Evolutionary conservation across 176 grass and related monocot species (phyloP).

Genomic region (Avena eriantha): DNA sequence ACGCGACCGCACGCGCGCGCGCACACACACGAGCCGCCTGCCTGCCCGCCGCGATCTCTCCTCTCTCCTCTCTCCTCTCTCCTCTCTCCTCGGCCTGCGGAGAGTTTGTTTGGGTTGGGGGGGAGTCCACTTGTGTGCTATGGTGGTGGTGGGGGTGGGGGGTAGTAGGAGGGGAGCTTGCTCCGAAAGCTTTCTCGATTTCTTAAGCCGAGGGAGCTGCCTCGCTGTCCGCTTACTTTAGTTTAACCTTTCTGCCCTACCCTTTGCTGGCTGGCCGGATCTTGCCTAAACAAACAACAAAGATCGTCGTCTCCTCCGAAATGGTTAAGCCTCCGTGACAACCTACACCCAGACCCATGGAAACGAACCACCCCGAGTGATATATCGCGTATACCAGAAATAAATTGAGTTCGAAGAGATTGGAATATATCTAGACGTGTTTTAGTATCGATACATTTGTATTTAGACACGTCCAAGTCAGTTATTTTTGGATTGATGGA

Average conservation of each 20-base stretch:
- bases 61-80: background rate
- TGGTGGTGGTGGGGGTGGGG: background rate
- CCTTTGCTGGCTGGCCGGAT: constrained; percentile 37
- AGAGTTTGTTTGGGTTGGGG: background rate
- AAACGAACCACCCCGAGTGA: background rate
- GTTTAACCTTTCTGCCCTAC: background rate
- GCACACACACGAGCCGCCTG: background rate
- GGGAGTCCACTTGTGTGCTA: constrained; percentile 25
- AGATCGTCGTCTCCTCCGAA: constrained; percentile 1
- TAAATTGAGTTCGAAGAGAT: too few species aligned
- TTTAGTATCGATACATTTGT: too few species aligned
- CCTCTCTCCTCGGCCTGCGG: background rate
- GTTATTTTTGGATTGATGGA: too few species aligned
- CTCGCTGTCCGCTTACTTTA: background rate
- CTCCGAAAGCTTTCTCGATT: constrained; percentile 34
- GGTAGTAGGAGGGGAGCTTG: background rate
- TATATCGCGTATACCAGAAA: too few species aligned
- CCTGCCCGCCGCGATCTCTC: background rate
- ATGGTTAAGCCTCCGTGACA: background rate
- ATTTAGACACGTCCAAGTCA: too few species aligned
- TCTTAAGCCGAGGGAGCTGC: background rate
- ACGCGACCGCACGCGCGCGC: constrained; percentile 13
- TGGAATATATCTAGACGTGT: too few species aligned
- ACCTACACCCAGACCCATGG: background rate
- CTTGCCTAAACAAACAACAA: constrained; percentile 19